Evolutionary conservation across 139 green algal genomes (phyloP), one percentile per base, ranked within the genome.

Genomic region (Monoraphidium neglectum): DNA sequence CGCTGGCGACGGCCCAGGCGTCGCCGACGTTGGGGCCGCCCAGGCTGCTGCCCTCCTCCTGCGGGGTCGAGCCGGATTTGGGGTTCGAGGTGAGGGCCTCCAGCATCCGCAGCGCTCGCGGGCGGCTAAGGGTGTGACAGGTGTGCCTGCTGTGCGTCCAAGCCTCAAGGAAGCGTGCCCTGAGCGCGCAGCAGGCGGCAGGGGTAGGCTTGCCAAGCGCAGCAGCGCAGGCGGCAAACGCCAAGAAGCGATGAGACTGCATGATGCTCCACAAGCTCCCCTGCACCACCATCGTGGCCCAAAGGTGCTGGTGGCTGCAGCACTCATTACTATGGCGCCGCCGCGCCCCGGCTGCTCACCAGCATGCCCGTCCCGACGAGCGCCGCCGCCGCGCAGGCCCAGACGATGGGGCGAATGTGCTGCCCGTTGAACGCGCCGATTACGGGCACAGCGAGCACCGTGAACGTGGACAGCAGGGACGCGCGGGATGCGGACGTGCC

Each of bases 381-480:
- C 0, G 93, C 91, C 2, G 87, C 78, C 1, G 83, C 57, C 4
- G 82, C 87, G 23, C 82, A 83, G 6, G 69, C 71, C 89, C 88
- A 95, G 1, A 88, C 93, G 47, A 90, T 18, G 2, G 80, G 77
- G 32, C 80, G 81, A 16, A 97, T 87, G 1, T 84, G 54, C 36
- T 77, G 75, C 26, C 93, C 91, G 26, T 62, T 78, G 4, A 94
- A 47, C 35, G 87, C 92, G 23, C 86, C 89, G 54, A 97, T 67
- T 33, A 95, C 70, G 10, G 93, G 93, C 23, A 97, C 92, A 18
- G 89, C 78, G 36, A 97, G 80, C 1, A 97, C 92, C 18, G 92
- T 97, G 77, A 97, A 93, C 1, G 92, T 91, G 61, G 79, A 90
- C 5, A 97, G 83, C 62, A 97, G 93, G 38, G 77, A 89, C 21